Evolutionary conservation across 176 grass and related monocot genomes (phyloP), one percentile per base, ranked within the genome.

Genomic region (Pontederia crassipes): DNA sequence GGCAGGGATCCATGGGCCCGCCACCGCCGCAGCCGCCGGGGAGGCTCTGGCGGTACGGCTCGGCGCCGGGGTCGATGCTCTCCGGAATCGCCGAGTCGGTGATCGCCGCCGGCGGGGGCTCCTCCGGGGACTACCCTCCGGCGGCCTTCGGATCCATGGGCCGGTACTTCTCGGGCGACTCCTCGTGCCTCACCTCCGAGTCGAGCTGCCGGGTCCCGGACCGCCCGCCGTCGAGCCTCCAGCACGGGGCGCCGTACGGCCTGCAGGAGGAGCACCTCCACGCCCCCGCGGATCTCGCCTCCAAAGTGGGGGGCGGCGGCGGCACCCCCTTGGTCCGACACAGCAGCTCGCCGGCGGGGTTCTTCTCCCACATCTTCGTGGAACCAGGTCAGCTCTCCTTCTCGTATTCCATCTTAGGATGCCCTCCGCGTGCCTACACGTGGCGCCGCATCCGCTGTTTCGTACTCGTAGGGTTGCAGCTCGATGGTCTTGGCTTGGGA

Each of bases 341-440:
- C 54, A 56, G 54, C 54, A 56, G 54, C 54, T 56, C 54, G 54
- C 54, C 54, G 8, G 54, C 54, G 17, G 54, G 54, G 20, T 56
- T 56, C 54, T 56, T 56, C 1, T 56, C 54, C 20, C 54, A 56
- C 20, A n/a, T 56, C 1, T 10, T 56, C 17, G 54, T 56, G 15
- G 54, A 56, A 17, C n/a, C n/a, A n/a, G 54, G 54, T 56, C 54
- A 24, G 54, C 10, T 24, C 4, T 24, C 17, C 17, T 24, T 56
- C 14, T 2, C 54, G 15, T 2, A 4, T 24, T 7, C n/a, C n/a
- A n/a, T n/a, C n/a, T n/a, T n/a, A n/a, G n/a, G n/a, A 35, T 35
- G 29, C 3, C 29, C 2, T 35, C 29, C 29, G 29, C 29, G 29
- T 35, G 2, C 4, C 29, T 2, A 35, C 29, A 4, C 29, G 29